These are phyloP conservation scores for Penicillium lividum DNA, from an alignment of 495 filamentous ascomycete genomes.

Conservation along the genomic window DNA sequence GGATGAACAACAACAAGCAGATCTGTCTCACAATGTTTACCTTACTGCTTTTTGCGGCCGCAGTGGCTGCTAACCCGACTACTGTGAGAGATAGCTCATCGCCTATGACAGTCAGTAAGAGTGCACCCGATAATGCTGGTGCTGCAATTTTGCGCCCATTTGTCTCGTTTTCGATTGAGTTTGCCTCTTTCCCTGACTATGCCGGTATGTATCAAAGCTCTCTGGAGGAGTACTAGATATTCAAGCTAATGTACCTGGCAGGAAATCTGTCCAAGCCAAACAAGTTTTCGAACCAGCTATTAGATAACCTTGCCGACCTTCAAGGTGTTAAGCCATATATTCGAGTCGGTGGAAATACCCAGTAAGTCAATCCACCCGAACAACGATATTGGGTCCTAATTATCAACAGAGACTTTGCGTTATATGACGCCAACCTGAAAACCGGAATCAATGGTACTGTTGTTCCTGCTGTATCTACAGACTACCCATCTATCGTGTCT, in stretches of 20 bases:
- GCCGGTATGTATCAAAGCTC: slow-evolving; percentile 15
- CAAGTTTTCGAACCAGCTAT: slow-evolving; percentile 26
- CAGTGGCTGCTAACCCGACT: slow-evolving; percentile 13
- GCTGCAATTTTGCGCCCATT: slow-evolving; percentile 25
- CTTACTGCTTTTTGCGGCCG: slow-evolving; percentile 12
- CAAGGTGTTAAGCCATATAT: slow-evolving; percentile 31
- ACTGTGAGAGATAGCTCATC: slow-evolving; percentile 6
- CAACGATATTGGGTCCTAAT: neutral
- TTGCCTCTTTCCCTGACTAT: slow-evolving; percentile 31
- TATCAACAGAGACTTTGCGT: slow-evolving; percentile 53
- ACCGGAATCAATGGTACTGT: slow-evolving; percentile 56
- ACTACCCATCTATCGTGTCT: slow-evolving; percentile 62
- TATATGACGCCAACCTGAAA: slow-evolving; percentile 57
- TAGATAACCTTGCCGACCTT: slow-evolving; percentile 27
- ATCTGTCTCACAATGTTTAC: slow-evolving; percentile 11
- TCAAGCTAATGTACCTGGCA: neutral
- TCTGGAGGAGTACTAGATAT: neutral
- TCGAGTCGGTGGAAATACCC: slow-evolving; percentile 32
- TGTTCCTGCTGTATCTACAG: slow-evolving; percentile 48
- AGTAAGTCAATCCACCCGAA: slow-evolving; percentile 17
- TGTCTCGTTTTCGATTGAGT: slow-evolving; percentile 33
- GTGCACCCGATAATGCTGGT: slow-evolving; percentile 18
- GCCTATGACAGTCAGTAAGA: slow-evolving; percentile 14
- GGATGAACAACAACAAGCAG: neutral
- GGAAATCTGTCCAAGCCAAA: slow-evolving; percentile 30